Conservation (phyloP, 345 rosid genomes). For the Excoecaria agallocha region DNA sequence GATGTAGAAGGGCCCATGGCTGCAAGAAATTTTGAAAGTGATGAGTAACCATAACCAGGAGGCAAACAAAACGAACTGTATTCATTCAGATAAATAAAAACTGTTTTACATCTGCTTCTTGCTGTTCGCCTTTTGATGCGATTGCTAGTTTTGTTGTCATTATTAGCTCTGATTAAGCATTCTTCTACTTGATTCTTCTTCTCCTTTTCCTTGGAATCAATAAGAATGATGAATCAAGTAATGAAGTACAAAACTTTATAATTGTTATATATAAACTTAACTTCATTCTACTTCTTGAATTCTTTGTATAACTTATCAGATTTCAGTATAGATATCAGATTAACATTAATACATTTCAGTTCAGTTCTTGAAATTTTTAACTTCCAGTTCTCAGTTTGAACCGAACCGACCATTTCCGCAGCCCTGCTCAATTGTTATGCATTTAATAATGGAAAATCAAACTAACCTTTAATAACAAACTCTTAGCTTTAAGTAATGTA, state of each 20-base stretch:
- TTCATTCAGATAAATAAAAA: constrained; percentile 3
- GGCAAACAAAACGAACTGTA: background rate
- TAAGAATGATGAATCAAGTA: background rate
- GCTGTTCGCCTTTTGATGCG: constrained; percentile 33
- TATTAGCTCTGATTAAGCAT: constrained; percentile 19
- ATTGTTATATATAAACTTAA: constrained; percentile 3
- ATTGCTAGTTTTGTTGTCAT: constrained; percentile 22
- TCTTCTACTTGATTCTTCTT: constrained; percentile 21
- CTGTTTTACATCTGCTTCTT: constrained; percentile 51
- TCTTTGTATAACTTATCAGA: background rate
- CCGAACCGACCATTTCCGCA: too few species aligned
- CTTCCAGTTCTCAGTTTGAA: too few species aligned
- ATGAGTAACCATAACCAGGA: background rate
- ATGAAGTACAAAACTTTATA: background rate
- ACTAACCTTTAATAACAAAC: constrained; percentile 27
- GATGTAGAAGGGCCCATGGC: constrained; percentile 53
- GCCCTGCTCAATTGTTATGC: too few species aligned
- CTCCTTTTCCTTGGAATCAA: constrained; percentile 27
- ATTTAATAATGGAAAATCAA: background rate
- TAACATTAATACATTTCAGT: too few species aligned
- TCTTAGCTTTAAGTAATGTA: constrained; percentile 46
- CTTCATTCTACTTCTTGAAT: background rate
- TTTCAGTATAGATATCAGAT: too few species aligned
- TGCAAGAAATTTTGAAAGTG: constrained; percentile 25
- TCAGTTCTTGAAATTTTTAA: too few species aligned